Evolutionary conservation across 129 eudicot genomes (phyloP).

Genomic region (Solidago caesia): DNA sequence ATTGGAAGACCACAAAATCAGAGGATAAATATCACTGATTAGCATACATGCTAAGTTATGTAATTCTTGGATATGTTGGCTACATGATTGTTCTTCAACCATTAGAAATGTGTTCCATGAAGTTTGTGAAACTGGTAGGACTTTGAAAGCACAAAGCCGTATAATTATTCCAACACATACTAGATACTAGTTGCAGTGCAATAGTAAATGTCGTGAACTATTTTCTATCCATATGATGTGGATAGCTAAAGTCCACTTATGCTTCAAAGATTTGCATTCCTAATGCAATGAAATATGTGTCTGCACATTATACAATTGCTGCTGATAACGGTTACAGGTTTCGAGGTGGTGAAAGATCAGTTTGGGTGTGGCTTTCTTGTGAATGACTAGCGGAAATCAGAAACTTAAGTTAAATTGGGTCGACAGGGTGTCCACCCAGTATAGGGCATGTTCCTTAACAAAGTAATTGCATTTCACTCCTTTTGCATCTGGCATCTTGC

Average conservation of each 20-base stretch:
- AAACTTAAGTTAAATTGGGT: not conserved
- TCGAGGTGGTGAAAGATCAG: not conserved
- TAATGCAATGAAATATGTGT: constrained; percentile 13
- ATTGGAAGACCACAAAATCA: not conserved
- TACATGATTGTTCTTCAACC: not conserved
- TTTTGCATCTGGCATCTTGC: not conserved
- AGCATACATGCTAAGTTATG: not conserved
- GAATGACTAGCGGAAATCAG: not conserved
- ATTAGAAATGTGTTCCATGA: not conserved
- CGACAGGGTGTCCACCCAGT: not conserved
- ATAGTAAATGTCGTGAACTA: not conserved
- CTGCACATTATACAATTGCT: not conserved
- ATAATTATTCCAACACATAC: not conserved
- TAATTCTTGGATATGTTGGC: constrained; percentile 4
- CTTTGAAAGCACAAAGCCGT: not conserved
- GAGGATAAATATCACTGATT: not conserved
- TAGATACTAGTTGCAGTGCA: constrained; percentile 9
- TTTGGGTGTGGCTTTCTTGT: not conserved
- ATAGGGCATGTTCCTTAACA: not conserved
- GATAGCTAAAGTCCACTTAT: not conserved
- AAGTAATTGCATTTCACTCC: not conserved
- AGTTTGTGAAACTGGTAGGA: not conserved
- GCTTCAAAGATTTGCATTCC: not conserved
- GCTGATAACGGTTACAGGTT: not conserved
- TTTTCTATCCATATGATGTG: not conserved